Conservation (phyloP, 202 grass and related monocot genomes). For the Elaeis oleifera region DNA sequence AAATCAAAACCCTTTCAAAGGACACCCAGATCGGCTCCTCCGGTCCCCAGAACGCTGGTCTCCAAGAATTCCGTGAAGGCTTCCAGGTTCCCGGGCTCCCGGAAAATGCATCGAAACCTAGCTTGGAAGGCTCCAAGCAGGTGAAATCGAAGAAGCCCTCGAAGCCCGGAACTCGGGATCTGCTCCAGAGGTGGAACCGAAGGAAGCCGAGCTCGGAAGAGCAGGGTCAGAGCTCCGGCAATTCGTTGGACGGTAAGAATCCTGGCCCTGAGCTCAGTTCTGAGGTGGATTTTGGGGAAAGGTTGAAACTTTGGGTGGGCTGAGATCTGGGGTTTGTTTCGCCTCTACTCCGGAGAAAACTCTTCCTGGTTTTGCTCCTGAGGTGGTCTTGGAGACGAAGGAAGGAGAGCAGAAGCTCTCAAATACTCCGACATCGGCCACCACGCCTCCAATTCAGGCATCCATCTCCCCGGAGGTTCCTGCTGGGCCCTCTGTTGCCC, state of each 20-base stretch:
- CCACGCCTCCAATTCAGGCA: conserved; percentile 70
- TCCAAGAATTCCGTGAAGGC: background rate
- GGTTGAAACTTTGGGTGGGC: no score
- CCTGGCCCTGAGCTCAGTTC: background rate
- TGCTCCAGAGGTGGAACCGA: conserved; percentile 15
- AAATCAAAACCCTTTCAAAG: background rate
- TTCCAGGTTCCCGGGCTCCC: background rate
- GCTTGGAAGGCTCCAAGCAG: conserved; percentile 2
- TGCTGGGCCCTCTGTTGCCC: conserved; percentile 25
- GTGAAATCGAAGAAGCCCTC: background rate
- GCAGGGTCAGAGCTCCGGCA: no score
- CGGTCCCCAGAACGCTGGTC: background rate
- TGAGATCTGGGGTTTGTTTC: background rate
- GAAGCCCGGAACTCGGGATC: background rate
- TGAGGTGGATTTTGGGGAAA: no score
- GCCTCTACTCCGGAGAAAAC: conserved; percentile 13
- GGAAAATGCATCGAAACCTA: conserved; percentile 4
- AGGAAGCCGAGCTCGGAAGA: conserved; percentile 4
- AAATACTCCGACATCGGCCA: conserved; percentile 21
- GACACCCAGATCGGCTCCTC: conserved; percentile 19
- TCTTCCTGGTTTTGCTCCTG: background rate
- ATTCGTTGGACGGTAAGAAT: background rate
- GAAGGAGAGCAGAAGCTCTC: conserved; percentile 1
- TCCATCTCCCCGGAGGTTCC: conserved; percentile 86
- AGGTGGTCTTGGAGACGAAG: background rate